Evolutionary conservation across 2,329 filamentous ascomycete genomes (phyloP).

Genomic region (Aspergillus fumigatiaffinis): DNA sequence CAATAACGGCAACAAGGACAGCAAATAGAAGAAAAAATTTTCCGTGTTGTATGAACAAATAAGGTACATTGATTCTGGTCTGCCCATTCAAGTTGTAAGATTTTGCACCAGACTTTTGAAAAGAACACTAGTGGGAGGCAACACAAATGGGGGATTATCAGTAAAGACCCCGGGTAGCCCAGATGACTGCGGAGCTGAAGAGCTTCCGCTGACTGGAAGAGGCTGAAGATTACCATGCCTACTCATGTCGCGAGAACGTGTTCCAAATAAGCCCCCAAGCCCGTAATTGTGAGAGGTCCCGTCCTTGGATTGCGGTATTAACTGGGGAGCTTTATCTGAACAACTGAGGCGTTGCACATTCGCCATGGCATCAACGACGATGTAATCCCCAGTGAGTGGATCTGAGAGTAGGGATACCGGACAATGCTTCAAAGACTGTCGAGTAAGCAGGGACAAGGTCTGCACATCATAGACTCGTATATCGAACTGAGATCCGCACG

Average conservation of each 20-base stretch:
- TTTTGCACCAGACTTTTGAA: constrained; percentile 37
- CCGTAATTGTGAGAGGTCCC: constrained; percentile 26
- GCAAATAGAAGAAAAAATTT: not conserved
- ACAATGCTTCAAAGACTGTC: constrained; percentile 51
- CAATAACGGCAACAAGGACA: not conserved
- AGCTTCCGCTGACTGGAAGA: not conserved
- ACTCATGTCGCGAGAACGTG: constrained; percentile 1
- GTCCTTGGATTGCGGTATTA: constrained; percentile 20
- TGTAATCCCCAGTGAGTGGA: constrained; percentile 64
- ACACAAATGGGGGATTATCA: constrained; percentile 35
- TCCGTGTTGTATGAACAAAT: not conserved
- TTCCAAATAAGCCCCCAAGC: constrained; percentile 33
- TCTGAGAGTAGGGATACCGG: constrained; percentile 66
- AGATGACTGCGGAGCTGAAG: constrained; percentile 17
- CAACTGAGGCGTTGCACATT: constrained; percentile 55
- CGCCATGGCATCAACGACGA: constrained; percentile 71
- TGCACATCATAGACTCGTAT: constrained; percentile 66
- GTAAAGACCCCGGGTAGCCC: constrained; percentile 36
- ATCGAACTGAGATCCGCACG: constrained; percentile 40
- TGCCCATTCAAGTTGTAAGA: constrained; percentile 6
- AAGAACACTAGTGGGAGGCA: constrained; percentile 35
- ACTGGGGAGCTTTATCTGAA: constrained; percentile 20
- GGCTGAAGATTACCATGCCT: not conserved
- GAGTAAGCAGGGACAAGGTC: constrained; percentile 56
- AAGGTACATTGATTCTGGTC: not conserved